phyloP scores from a whole-genome alignment of 2,329 filamentous ascomycete genomes.

The Daldinia sp. region DNA sequence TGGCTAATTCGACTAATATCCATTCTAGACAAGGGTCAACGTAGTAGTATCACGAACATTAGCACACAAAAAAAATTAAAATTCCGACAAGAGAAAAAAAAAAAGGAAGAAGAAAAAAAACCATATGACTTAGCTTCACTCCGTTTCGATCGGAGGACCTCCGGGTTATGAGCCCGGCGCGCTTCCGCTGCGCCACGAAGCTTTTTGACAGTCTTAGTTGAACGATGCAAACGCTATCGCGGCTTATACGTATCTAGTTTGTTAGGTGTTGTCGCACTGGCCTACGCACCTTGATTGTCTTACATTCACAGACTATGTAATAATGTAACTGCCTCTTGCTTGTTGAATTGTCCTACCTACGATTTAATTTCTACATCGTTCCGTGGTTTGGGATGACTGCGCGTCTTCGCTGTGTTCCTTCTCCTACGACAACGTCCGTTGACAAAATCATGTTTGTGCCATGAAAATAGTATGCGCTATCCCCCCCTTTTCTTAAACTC shows the following conservation, averaged over 20 bases:
- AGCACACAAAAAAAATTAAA: not conserved
- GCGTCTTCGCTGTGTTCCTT: no score
- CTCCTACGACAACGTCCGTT: no score
- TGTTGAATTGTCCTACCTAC: no score
- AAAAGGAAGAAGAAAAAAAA: not conserved
- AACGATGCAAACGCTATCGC: not conserved
- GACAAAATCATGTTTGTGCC: no score
- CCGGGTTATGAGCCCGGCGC: slow-evolving; percentile 3
- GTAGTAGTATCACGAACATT: not conserved
- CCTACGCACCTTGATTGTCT: no score
- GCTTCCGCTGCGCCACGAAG: slow-evolving; percentile 1
- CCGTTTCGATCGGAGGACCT: slow-evolving; percentile 4
- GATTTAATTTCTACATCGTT: no score
- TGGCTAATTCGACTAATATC: not conserved
- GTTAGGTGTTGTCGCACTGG: no score
- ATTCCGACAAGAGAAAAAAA: not conserved
- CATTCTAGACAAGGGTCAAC: not conserved
- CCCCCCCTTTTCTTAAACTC: no score
- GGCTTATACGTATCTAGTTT: not conserved
- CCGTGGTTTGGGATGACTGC: no score
- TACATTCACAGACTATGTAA: no score
- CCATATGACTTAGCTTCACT: not conserved
- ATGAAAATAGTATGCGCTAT: no score
- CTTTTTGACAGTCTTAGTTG: not conserved
- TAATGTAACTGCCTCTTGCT: no score